Base-by-base conservation (phyloP, 164 flowering plant species). In the Echeveria elegans region DNA sequence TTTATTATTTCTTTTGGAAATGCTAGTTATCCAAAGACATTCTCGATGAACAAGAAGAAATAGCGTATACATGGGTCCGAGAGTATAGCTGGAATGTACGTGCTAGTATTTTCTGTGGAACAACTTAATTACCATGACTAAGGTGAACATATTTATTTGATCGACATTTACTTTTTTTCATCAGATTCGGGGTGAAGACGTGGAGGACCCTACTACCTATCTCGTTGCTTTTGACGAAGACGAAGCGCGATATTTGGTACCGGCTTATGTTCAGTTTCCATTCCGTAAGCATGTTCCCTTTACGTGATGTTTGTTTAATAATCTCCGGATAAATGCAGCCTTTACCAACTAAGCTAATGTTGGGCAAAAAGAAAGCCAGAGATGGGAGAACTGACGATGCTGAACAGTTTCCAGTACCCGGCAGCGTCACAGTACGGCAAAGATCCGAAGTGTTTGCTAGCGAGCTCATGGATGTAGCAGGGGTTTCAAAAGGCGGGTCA, bases 11-110 rank as follows among this genome's bases (percentile, higher is more conserved):
- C n/a, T n/a, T n/a, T 52, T 45, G 61, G 23, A 66, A 71, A 63
- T 77, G 75, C 65, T 89, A 92, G 98, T 66, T 90, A 16, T 79
- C 86, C 18, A 91, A 94, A 80, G 95, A 94, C 71, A 76, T 87
- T 23, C 79, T 80, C 69, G 97, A 94, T 78, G 93, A 89, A 72
- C 71, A 72, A 60, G 97, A 86, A 72, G 98, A 90, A 48, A 59
- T 86, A 58, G 73, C 83, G 19, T 91, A 78, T 75, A 71, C 92
- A 24, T 94, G 97, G 98, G 74, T 94, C 63, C 89, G 98, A 38
- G 98, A 91, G 72, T 94, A 91, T 71, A 86, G 88, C 34, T 91
- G 89, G 88, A 97, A 91, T 83, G 96, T 93, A 89, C 47, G 98
- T 84, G 48, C 67, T 59, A 19, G 38, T 21, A 10, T 37, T 78